Base-by-base conservation (phyloP, 1,139 yeast species). In the Yamadazyma conglobata region DNA sequence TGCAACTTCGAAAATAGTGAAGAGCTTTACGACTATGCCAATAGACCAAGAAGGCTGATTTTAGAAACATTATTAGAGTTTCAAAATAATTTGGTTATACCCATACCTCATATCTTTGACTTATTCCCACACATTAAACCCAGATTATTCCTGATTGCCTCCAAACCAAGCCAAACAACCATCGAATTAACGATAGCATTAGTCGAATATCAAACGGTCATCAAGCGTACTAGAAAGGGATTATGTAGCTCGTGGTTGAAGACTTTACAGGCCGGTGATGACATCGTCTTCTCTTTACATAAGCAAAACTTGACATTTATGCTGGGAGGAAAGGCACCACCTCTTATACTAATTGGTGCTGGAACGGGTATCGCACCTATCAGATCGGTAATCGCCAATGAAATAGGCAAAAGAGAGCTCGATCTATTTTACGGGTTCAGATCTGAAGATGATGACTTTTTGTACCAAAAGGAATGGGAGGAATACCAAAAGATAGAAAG, bases 341-440 rank as follows among this genome's bases (percentile, higher is more conserved):
- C 95, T 0, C 58, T 83, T 19, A 60, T 88, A 4, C 65, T 88
- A 73, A 70, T 88, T 5, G 79, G 91, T 0, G 93, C 96, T 0
- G 97, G 96, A 6, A 89, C 96, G 0, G 97, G 97, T 2, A 65
- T 89, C 6, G 96, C 97, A 0, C 96, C 96, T 2, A 77, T 88
- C 72, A 73, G 84, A 47, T 71, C 87, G 1, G 50, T 85, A 15
- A 67, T 87, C 9, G 74, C 73, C 25, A 44, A 33, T 24, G 33
- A 27, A 4, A 43, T 39, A 15, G 42, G 38, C 15, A 16, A 30
- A 1, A 55, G 52, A 19, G 56, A 60, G 3, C 46, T 76, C 29
- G 56, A 64, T 28, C 57, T 91, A 23, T 85, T 88, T 49, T 78
- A 77, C 41, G 99, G 98, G 2, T 83, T 86, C 54, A 64, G 98